These are phyloP conservation scores for Catenaria anguillulae DNA, from an alignment of 371 early-diverging fungal genomes.

Conservation along the genomic window DNA sequence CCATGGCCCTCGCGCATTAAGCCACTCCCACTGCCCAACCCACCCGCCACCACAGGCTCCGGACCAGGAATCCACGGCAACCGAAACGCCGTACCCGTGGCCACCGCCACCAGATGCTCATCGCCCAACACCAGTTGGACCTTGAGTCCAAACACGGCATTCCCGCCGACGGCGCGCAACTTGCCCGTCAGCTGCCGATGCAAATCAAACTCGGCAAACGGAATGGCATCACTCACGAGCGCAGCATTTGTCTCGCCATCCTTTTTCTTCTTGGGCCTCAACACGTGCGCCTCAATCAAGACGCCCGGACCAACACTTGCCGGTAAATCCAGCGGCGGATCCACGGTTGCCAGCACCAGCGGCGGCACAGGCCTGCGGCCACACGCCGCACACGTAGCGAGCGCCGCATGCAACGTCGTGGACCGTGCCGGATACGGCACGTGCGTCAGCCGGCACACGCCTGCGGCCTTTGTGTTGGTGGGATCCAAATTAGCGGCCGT, in stretches of 20 bases:
- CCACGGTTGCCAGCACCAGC: conserved; percentile 45
- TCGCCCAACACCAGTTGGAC: conserved; percentile 52
- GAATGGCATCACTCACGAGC: conserved; percentile 50
- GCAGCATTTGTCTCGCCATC: conserved; percentile 36
- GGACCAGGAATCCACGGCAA: conserved; percentile 38
- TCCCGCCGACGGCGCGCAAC: conserved; percentile 48
- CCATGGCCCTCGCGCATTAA: too few relatives aligned
- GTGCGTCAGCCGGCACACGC: conserved; percentile 46
- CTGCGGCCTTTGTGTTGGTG: conserved; percentile 6
- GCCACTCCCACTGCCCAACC: too few relatives aligned
- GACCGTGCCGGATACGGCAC: conserved; percentile 51
- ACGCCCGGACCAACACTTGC: conserved; percentile 30
- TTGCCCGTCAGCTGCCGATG: conserved; percentile 59
- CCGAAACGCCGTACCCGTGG: conserved; percentile 52
- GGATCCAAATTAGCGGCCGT: conserved; percentile 42
- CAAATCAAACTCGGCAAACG: conserved; percentile 61
- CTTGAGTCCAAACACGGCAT: conserved; percentile 54
- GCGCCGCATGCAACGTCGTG: conserved; percentile 19
- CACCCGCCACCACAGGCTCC: too few relatives aligned
- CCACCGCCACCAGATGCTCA: conserved; percentile 44
- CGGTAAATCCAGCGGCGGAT: conserved; percentile 49
- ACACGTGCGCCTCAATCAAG: conserved; percentile 40
- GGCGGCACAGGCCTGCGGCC: conserved; percentile 52
- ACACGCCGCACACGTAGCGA: conserved; percentile 44
- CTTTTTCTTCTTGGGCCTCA: conserved; percentile 37